Base-by-base conservation (phyloP, 2,329 filamentous ascomycete species). In the Colletotrichum liaoningense region DNA sequence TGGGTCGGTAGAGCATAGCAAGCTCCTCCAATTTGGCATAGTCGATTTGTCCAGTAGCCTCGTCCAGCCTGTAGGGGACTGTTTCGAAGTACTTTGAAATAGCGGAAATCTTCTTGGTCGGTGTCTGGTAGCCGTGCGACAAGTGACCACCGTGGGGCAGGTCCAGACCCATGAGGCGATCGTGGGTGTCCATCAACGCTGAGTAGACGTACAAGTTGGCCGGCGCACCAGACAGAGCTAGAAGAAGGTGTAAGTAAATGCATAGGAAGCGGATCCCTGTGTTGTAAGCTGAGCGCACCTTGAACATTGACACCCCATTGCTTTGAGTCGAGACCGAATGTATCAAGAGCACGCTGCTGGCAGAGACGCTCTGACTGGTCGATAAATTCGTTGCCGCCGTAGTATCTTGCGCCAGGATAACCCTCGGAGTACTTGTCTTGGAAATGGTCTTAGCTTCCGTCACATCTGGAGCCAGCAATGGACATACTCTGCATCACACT, bases 71-170 rank as follows among this genome's bases (percentile, higher is more conserved):
- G 88, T 99, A 99, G 5, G 97, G 97, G 75, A 99, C 87, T 46
- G 97, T 99, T 87, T 99, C 97, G 83, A 99, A 99, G 87, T 99
- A 99, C 82, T 97, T 98, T 71, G 96, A 98, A 77, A 99, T 92
- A 79, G 95, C 95, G n/a, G 96, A 98, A 82, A 99, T 98, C 90
- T 95, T 96, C 84, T 93, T 95, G 66, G 93, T 93, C 3, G 97
- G 95, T 24, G 94, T 98, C 85, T 99, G 97, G 85, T 99, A 99
- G 75, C 97, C 97, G 85, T 99, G 97, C 59, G 94, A 97, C 79
- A 99, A 87, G 84, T 99, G 97, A 74, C 97, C 97, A 76, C 97
- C 97, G 82, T 99, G 97, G 58, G 97, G 97, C 16, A 99, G 91
- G 81, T 99, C 97, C 74, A 99, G 90, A 75, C 96, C 96, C 95